Percentiles rank a stretch among this genome's conserved stretches.
Conservation (phyloP, 1,139 yeast species). For the Zygosaccharomyces pseudobailii region DNA sequence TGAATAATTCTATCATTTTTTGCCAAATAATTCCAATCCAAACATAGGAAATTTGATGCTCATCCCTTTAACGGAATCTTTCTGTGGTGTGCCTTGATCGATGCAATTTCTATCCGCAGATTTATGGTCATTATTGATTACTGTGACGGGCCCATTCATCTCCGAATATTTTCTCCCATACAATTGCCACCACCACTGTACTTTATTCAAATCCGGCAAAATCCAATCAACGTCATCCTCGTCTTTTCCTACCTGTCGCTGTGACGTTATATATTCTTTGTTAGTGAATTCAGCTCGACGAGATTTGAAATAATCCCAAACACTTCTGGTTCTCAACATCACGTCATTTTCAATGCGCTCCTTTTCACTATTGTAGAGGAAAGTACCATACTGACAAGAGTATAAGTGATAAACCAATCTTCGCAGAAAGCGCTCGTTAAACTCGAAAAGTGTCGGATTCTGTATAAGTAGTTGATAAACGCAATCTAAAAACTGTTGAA, state of each 20-base stretch:
- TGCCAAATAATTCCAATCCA: constrained; percentile 22
- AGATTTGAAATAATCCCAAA: constrained; percentile 90
- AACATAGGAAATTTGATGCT: constrained; percentile 19
- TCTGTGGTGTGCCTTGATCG: constrained; percentile 1
- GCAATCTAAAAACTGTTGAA: constrained; percentile 90
- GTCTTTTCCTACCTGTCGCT: constrained; percentile 10
- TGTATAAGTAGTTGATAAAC: constrained; percentile 75
- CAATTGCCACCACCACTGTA: constrained; percentile 85
- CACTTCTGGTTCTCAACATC: constrained; percentile 58
- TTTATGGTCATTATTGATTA: background rate
- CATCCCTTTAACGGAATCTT: constrained; percentile 5
- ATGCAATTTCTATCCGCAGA: background rate
- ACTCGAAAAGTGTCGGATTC: constrained; percentile 71
- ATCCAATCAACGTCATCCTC: constrained; percentile 47
- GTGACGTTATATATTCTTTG: constrained; percentile 36
- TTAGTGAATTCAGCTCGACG: constrained; percentile 68
- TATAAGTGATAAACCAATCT: constrained; percentile 81
- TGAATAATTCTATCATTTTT: constrained; percentile 10
- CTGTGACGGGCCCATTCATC: constrained; percentile 50
- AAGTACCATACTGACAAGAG: constrained; percentile 94
- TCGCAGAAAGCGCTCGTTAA: constrained; percentile 81
- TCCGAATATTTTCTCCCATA: constrained; percentile 77
- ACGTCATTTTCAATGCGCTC: constrained; percentile 48
- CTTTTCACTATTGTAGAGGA: constrained; percentile 67
- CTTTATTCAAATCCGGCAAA: constrained; percentile 60